These are phyloP conservation scores for Trapa incisa DNA, from an alignment of 345 rosid species.

Conservation along the genomic window DNA sequence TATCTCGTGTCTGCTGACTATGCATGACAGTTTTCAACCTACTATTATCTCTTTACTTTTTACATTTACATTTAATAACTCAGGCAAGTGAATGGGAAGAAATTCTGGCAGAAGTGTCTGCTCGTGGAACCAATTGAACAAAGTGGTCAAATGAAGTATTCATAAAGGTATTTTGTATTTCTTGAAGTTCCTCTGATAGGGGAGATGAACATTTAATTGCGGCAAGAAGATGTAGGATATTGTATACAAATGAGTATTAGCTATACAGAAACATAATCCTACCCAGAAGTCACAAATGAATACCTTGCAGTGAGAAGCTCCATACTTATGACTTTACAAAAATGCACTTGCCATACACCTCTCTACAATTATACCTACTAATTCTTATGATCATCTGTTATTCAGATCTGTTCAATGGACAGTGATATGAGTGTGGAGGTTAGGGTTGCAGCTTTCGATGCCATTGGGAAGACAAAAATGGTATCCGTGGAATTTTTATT, in stretches of 20 bases:
- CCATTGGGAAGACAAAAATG: constrained; percentile 44
- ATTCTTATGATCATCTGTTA: constrained; percentile 9
- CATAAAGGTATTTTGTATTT: constrained; percentile 37
- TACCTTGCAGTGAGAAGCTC: too few relatives aligned
- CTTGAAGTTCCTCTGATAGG: background rate
- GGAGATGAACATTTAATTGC: too few relatives aligned
- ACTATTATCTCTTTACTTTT: background rate
- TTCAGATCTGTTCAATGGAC: constrained; percentile 63
- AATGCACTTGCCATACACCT: too few relatives aligned
- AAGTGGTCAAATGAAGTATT: constrained; percentile 41
- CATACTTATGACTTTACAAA: too few relatives aligned
- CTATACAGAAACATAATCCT: too few relatives aligned
- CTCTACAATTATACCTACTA: background rate
- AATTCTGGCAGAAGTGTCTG: constrained; percentile 28
- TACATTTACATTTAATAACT: background rate
- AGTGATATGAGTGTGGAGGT: constrained; percentile 78
- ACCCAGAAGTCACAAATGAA: too few relatives aligned
- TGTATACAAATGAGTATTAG: background rate
- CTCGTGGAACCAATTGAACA: constrained; percentile 26
- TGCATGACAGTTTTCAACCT: background rate
- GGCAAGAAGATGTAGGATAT: too few relatives aligned
- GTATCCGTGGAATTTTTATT: constrained; percentile 55
- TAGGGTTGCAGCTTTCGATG: constrained; percentile 61
- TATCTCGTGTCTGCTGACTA: background rate
- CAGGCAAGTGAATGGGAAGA: constrained; percentile 76